Conservation (phyloP, 2,329 filamentous ascomycete species). For the Aspergillus sclerotialis region DNA sequence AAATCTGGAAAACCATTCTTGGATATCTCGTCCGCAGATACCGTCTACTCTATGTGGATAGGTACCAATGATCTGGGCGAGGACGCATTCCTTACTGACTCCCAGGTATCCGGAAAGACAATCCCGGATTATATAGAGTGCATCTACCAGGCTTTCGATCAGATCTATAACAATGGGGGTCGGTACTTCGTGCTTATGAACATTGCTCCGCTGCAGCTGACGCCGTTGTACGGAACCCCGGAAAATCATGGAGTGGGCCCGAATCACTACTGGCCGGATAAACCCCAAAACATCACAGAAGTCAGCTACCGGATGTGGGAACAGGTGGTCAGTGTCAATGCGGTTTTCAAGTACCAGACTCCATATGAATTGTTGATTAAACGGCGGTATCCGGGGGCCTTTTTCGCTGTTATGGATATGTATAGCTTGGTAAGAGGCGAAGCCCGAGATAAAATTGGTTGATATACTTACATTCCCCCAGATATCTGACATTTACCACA, state of each 20-base stretch:
- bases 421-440: slow-evolving; percentile 46
- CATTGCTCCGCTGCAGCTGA: slow-evolving; percentile 57
- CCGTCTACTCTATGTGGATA: slow-evolving; percentile 72
- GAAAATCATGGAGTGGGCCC: slow-evolving; percentile 37
- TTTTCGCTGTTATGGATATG: slow-evolving; percentile 61
- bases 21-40: slow-evolving; percentile 47
- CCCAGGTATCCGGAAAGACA: slow-evolving; percentile 52
- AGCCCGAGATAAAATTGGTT: slow-evolving; percentile 1
- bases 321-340: slow-evolving; percentile 45
- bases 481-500: slow-evolving; percentile 57
- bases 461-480: no score
- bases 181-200: slow-evolving; percentile 69
- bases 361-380: slow-evolving; percentile 39
- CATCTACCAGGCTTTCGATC: slow-evolving; percentile 56
- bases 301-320: slow-evolving; percentile 47
- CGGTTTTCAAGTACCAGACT: slow-evolving; percentile 46
- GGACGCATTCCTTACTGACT: slow-evolving; percentile 59
- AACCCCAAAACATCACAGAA: slow-evolving; percentile 44
- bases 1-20: slow-evolving; percentile 23
- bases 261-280: slow-evolving; percentile 43
- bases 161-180: slow-evolving; percentile 58
- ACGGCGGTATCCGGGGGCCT: slow-evolving; percentile 46
- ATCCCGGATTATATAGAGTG: slow-evolving; percentile 62
- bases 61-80: slow-evolving; percentile 72
- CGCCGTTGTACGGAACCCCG: slow-evolving; percentile 57